Percentiles rank a stretch among this genome's conserved stretches.
Conservation (phyloP, 1,284 basidiomycete genomes). For the Fomes fomentarius region DNA sequence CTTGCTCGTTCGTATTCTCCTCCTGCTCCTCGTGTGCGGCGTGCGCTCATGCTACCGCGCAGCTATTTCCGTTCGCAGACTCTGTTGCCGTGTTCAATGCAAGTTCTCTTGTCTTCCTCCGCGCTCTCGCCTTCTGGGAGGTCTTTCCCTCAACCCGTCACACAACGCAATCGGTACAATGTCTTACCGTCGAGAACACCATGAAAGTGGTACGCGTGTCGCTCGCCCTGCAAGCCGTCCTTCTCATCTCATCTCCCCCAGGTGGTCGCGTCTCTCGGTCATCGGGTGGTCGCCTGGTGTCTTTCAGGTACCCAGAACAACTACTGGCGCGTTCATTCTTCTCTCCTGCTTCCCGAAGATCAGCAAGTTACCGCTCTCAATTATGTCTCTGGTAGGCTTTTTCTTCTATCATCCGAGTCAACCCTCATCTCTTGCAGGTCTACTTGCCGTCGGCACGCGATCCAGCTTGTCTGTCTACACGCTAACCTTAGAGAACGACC, state of each 20-base stretch:
- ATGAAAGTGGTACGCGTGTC: slow-evolving; percentile 70
- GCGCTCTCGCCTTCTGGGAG: slow-evolving; percentile 75
- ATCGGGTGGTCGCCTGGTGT: slow-evolving; percentile 72
- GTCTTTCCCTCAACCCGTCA: slow-evolving; percentile 65
- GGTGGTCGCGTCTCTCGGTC: slow-evolving; percentile 72
- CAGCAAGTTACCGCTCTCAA: slow-evolving; percentile 63
- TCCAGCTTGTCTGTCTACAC: slow-evolving; percentile 69
- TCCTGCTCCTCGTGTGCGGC: not conserved
- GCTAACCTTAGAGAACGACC: slow-evolving; percentile 75
- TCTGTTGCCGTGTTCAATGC: slow-evolving; percentile 72
- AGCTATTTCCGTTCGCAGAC: slow-evolving; percentile 76
- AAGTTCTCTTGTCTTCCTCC: slow-evolving; percentile 57
- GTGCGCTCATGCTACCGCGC: slow-evolving; percentile 2
- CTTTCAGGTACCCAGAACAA: slow-evolving; percentile 63
- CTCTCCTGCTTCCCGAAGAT: slow-evolving; percentile 60
- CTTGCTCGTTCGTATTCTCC: slow-evolving; percentile 53
- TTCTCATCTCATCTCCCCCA: slow-evolving; percentile 33
- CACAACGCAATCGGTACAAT: slow-evolving; percentile 51
- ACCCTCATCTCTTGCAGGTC: slow-evolving; percentile 48
- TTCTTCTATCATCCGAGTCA: not conserved
- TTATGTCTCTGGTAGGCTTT: slow-evolving; percentile 63
- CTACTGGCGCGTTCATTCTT: slow-evolving; percentile 80
- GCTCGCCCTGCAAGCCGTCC: not conserved
- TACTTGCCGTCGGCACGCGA: slow-evolving; percentile 67
- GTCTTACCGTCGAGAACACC: slow-evolving; percentile 68